These are phyloP conservation scores for Chrysosporium queenslandicum DNA, from an alignment of 2,329 filamentous ascomycete species.

Conservation along the genomic window DNA sequence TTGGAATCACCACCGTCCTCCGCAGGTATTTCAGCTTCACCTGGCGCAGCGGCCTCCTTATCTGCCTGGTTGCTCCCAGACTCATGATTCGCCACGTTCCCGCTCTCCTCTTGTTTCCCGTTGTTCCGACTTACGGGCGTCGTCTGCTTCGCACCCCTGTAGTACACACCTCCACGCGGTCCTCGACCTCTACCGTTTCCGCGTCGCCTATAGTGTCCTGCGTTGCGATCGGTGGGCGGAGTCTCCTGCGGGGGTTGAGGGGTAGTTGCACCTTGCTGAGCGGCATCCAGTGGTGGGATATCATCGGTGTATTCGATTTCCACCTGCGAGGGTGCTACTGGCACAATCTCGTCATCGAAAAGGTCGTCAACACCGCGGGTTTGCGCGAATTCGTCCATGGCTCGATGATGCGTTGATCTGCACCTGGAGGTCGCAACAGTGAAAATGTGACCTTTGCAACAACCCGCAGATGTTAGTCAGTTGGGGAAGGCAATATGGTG, in stretches of 20 bases:
- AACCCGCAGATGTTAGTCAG: neutral
- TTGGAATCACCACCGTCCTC: neutral
- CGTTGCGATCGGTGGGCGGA: neutral
- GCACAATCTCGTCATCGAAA: constrained; percentile 44
- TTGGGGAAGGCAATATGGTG: neutral
- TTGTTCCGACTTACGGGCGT: neutral
- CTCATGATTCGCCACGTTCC: neutral
- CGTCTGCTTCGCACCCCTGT: neutral
- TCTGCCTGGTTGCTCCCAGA: neutral
- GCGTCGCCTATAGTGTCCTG: constrained; percentile 3
- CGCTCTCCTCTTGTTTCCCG: neutral
- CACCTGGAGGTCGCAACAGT: neutral
- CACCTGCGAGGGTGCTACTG: constrained; percentile 29
- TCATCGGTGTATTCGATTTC: constrained; percentile 12
- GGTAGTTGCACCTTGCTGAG: constrained; percentile 17
- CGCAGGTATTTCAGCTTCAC: neutral
- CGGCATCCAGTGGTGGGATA: neutral
- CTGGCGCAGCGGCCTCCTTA: neutral
- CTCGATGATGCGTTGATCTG: neutral
- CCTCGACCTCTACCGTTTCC: constrained; percentile 7
- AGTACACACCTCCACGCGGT: constrained; percentile 2
- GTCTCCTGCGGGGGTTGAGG: neutral
- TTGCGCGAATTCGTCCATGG: constrained; percentile 41
- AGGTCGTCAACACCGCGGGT: constrained; percentile 42
- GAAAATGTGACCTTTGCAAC: neutral